phyloP scores from a whole-genome alignment of 257 asterid species.

The Solanum sejunctum region DNA sequence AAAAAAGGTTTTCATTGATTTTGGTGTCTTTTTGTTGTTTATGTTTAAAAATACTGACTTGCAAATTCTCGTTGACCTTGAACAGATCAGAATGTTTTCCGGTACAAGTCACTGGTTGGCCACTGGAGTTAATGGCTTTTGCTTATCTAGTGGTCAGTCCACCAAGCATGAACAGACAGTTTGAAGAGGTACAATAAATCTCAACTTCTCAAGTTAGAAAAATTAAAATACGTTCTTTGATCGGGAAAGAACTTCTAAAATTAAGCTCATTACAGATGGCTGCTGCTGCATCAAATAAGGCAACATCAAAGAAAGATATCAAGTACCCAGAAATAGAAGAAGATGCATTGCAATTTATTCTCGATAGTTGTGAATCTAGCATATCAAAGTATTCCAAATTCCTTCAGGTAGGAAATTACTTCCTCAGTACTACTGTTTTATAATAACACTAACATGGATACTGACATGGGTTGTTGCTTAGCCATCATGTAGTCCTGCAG shows the following conservation, averaged over 20 bases:
- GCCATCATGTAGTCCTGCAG: not conserved
- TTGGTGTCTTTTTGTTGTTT: not conserved
- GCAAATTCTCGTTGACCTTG: conserved; percentile 1
- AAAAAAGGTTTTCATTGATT: not conserved
- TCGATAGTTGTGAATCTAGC: conserved; percentile 68
- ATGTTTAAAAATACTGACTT: not conserved
- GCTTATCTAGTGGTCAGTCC: conserved; percentile 92
- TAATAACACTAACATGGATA: not conserved
- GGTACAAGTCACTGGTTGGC: conserved; percentile 88
- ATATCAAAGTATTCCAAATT: conserved; percentile 83
- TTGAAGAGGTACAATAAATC: conserved; percentile 47
- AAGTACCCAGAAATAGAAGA: conserved; percentile 68
- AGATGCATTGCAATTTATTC: conserved; percentile 65
- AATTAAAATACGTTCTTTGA: not conserved
- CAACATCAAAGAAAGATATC: conserved; percentile 41
- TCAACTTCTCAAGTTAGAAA: not conserved
- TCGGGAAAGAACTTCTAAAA: not conserved
- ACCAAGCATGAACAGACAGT: conserved; percentile 55
- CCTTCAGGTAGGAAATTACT: conserved; percentile 58
- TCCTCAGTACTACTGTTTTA: not conserved
- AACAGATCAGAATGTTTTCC: conserved; percentile 78
- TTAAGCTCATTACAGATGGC: conserved; percentile 46
- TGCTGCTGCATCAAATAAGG: conserved; percentile 79
- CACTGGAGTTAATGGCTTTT: conserved; percentile 84
- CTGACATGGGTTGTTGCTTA: not conserved